Base-by-base conservation (phyloP, 768 basidiomycete genomes). In the Pleurotus sapidus region DNA sequence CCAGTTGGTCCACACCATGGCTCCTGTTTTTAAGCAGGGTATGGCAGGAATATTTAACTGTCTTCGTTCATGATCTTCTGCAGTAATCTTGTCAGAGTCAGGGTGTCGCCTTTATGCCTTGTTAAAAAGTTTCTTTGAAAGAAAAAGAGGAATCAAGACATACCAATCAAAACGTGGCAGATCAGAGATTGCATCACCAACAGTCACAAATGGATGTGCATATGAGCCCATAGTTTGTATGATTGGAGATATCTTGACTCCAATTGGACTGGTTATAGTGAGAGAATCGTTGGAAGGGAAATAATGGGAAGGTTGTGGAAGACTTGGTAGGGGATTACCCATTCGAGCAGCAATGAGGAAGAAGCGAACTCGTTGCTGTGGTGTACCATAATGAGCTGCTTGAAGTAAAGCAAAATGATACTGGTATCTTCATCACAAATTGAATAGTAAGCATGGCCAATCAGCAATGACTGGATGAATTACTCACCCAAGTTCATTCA, bases 151-250 rank as follows among this genome's bases (percentile, higher is more conserved):
- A 45, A 45, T 45, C 8, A 42, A 48, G n/a, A 60, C 75, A 8
- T 64, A 90, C 91, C 89, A 93, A 57, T 93, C 86, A 66, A 87
- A 93, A 3, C 68, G 76, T 2, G 81, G 84, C 6, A 93, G 73
- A 65, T 93, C 91, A 2, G 77, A 73, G 49, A 93, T 90, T 1
- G 91, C 89, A 65, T 91, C 89, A 18, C 81, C 78, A 42, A 91
- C 79, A 0, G 83, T 80, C 17, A 91, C 82, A 60, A 74, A 74
- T 6, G 72, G 73, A 66, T 86, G 83, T 0, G 81, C 79, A 1
- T 84, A 85, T 1, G 74, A 77, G 0, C 89, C 89, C n/a, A 62
- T 58, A 3, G 69, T 63, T 0, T 77, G 74, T 11, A 72, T 72
- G 15, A 89, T 79, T 0, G 84, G 81, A 2, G 61, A 64, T 27